A percentile compares a stretch with the other conserved stretches of the same genome.
phyloP scores from a whole-genome alignment of 371 early-diverging fungal species.

The Rhizomucor pusillus region DNA sequence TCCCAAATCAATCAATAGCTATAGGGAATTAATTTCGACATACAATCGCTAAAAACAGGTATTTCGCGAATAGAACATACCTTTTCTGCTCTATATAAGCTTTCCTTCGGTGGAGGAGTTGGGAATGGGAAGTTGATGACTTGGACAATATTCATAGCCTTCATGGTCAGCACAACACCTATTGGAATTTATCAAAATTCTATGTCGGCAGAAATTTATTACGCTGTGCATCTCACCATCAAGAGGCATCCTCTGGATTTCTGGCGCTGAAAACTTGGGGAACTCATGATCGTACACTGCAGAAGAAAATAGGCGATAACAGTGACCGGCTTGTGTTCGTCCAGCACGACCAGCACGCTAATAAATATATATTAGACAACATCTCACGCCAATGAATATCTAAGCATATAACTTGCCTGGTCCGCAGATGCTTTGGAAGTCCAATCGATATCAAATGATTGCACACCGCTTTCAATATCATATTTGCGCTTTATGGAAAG shows the following conservation, averaged over 20 bases:
- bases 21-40: not conserved
- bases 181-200: not conserved
- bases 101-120: constrained; percentile 71
- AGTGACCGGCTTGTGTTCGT: constrained; percentile 95
- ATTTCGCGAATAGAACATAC: constrained; percentile 16
- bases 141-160: constrained; percentile 92
- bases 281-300: constrained; percentile 94
- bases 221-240: constrained; percentile 66
- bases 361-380: not conserved
- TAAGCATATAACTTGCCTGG: constrained; percentile 18
- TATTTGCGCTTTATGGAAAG: constrained; percentile 54
- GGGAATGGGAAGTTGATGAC: constrained; percentile 97
- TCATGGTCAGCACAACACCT: constrained; percentile 93
- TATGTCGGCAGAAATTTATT: not conserved
- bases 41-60: not conserved
- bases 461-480: constrained; percentile 79
- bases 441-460: constrained; percentile 88
- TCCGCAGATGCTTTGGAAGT: constrained; percentile 95
- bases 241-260: constrained; percentile 94
- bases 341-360: constrained; percentile 99
- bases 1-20: constrained; percentile 67
- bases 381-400: not conserved
- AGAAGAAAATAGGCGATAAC: constrained; percentile 96
- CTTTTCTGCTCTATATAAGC: constrained; percentile 70
- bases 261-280: constrained; percentile 83